phyloP scores from a whole-genome alignment of 1,139 yeast species.

The Geotrichum macrosporum region DNA sequence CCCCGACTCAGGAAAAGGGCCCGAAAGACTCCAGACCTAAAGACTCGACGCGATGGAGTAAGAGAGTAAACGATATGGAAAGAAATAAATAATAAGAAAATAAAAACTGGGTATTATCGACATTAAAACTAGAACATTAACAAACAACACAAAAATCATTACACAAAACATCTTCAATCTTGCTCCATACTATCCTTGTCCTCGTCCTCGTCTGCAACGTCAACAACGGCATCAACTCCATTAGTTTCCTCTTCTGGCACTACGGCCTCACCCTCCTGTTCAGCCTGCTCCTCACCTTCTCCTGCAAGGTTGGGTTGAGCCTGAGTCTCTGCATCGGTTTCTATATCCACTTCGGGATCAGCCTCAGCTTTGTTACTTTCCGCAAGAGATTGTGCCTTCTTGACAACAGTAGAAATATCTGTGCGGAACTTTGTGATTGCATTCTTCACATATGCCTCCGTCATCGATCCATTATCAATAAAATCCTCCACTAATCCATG shows the following conservation, averaged over 20 bases:
- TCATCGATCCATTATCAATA: slow-evolving; percentile 29
- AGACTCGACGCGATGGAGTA: too few relatives aligned
- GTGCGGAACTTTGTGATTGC: slow-evolving; percentile 46
- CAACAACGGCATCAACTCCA: slow-evolving; percentile 26
- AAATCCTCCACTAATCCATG: slow-evolving; percentile 28
- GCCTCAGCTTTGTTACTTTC: slow-evolving; percentile 23
- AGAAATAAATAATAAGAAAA: too few relatives aligned
- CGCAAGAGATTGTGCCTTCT: slow-evolving; percentile 7
- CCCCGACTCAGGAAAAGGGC: too few relatives aligned
- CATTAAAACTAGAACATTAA: too few relatives aligned
- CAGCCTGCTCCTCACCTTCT: background rate
- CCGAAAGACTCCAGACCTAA: too few relatives aligned
- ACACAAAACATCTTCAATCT: slow-evolving; percentile 24
- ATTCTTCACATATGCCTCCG: slow-evolving; percentile 46
- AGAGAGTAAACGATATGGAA: too few relatives aligned
- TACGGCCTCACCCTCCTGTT: background rate
- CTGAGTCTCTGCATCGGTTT: background rate
- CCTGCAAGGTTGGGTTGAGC: background rate
- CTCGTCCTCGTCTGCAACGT: slow-evolving; percentile 23
- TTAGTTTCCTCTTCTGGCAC: background rate
- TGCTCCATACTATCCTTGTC: slow-evolving; percentile 26
- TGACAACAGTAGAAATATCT: slow-evolving; percentile 2
- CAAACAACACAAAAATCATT: background rate
- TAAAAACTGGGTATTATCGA: too few relatives aligned
- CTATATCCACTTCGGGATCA: background rate